Conservation (phyloP, 495 filamentous ascomycete genomes). For the Aspergillus haitiensis region DNA sequence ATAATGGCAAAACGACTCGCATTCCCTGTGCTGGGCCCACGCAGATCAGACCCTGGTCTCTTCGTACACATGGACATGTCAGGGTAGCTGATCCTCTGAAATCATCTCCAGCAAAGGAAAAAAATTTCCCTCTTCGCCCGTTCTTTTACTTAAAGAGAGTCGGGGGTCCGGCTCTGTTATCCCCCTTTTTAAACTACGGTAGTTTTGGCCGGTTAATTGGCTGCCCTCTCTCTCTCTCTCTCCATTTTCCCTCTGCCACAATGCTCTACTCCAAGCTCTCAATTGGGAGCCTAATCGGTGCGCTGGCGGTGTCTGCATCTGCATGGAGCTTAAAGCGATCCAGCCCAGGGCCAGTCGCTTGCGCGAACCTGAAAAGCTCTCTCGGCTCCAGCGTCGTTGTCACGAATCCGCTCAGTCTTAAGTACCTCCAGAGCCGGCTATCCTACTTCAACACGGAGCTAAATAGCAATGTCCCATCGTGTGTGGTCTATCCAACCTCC, state of each 20-base stretch:
- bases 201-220: too few relatives aligned
- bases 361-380: conserved; percentile 1
- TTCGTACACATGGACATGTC: too few relatives aligned
- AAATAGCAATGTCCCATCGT: conserved; percentile 3
- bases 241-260: background rate
- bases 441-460: conserved; percentile 20
- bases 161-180: too few relatives aligned
- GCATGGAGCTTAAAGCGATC: background rate
- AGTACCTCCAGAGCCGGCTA: background rate
- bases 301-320: background rate
- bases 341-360: conserved; percentile 8
- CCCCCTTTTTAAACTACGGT: too few relatives aligned
- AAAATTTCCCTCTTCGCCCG: too few relatives aligned
- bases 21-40: too few relatives aligned
- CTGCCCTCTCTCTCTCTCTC: too few relatives aligned
- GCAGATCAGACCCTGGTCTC: too few relatives aligned
- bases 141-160: too few relatives aligned
- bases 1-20: too few relatives aligned
- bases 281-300: background rate
- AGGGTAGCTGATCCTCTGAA: too few relatives aligned
- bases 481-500: conserved; percentile 11
- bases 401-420: background rate
- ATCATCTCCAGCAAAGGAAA: too few relatives aligned
- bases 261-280: background rate
- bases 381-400: conserved; percentile 13